Evolutionary conservation across 2,329 filamentous ascomycete species (phyloP).

Genomic region (Lachnellula subtilissima): DNA sequence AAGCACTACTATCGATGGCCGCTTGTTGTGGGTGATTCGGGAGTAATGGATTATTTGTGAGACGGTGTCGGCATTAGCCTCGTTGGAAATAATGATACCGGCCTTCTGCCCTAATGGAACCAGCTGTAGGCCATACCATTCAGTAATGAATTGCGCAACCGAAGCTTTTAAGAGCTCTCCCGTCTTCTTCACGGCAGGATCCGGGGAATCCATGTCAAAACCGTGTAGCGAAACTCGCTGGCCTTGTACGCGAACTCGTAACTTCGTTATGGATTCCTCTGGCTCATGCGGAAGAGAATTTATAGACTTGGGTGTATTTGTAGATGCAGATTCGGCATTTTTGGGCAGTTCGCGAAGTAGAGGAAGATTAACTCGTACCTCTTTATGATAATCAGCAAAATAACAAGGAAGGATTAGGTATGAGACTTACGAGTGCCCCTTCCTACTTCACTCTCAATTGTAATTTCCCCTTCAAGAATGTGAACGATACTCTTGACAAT

Average conservation of each 20-base stretch:
- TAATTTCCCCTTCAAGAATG: slow-evolving; percentile 55
- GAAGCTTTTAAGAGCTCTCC: slow-evolving; percentile 22
- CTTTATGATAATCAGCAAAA: slow-evolving; percentile 17
- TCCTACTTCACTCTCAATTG: slow-evolving; percentile 50
- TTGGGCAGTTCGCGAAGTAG: slow-evolving; percentile 28
- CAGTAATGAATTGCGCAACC: slow-evolving; percentile 23
- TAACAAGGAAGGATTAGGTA: background rate
- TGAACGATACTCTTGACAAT: slow-evolving; percentile 61
- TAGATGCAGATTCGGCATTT: slow-evolving; percentile 11
- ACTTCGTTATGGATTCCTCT: slow-evolving; percentile 23
- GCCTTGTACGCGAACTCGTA: slow-evolving; percentile 20
- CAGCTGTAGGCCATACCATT: slow-evolving; percentile 31
- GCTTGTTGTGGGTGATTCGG: slow-evolving; percentile 2
- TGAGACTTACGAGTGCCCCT: slow-evolving; percentile 48
- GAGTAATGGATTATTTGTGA: slow-evolving; percentile 11
- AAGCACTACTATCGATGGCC: slow-evolving; percentile 26
- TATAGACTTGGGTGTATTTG: slow-evolving; percentile 17
- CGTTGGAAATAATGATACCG: slow-evolving; percentile 28
- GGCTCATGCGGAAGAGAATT: slow-evolving; percentile 16
- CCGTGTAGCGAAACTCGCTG: slow-evolving; percentile 25
- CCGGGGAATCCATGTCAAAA: slow-evolving; percentile 22
- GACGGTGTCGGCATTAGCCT: slow-evolving; percentile 16
- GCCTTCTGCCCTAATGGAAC: slow-evolving; percentile 23
- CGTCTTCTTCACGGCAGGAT: slow-evolving; percentile 22
- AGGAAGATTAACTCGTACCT: slow-evolving; percentile 30